phyloP scores from a whole-genome alignment of 305 asterid species.

The Nicotiana rustica region DNA sequence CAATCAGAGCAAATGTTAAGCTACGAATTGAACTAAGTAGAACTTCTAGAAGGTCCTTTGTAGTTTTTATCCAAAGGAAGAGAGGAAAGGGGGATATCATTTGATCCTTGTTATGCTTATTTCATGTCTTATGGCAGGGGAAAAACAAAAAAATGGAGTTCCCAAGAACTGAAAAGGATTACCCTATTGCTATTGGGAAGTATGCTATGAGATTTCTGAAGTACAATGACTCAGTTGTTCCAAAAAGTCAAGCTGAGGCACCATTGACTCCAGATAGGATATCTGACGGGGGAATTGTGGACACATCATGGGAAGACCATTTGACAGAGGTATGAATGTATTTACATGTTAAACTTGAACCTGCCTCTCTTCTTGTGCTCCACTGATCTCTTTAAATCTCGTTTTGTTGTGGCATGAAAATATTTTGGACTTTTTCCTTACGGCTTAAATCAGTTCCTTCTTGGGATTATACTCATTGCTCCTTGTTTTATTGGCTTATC shows the following conservation, averaged over 20 bases:
- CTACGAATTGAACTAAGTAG: neutral
- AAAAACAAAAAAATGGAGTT: slow-evolving; percentile 50
- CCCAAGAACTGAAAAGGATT: slow-evolving; percentile 48
- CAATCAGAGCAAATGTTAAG: slow-evolving; percentile 4
- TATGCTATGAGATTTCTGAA: slow-evolving; percentile 78
- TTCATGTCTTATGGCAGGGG: slow-evolving; percentile 54
- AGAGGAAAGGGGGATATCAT: slow-evolving; percentile 1
- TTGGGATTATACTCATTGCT: slow-evolving; percentile 1
- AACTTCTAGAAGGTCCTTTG: slow-evolving; percentile 16
- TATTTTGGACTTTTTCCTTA: neutral
- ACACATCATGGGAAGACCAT: slow-evolving; percentile 65
- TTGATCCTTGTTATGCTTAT: slow-evolving; percentile 29
- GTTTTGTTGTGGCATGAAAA: slow-evolving; percentile 14
- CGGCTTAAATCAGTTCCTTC: slow-evolving; percentile 7
- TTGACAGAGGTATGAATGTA: slow-evolving; percentile 66
- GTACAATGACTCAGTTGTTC: slow-evolving; percentile 47
- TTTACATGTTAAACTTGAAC: slow-evolving; percentile 27
- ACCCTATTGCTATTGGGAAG: slow-evolving; percentile 57
- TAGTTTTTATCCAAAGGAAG: slow-evolving; percentile 6
- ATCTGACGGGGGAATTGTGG: slow-evolving; percentile 60
- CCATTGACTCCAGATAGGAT: slow-evolving; percentile 66
- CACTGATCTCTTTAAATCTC: slow-evolving; percentile 13
- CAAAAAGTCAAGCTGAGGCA: slow-evolving; percentile 55
- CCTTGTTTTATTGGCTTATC: slow-evolving; percentile 20
- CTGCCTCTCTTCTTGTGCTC: slow-evolving; percentile 15